Conservation (phyloP, 192 early-diverging fungal genomes). For the Rhizophagus sp. region DNA sequence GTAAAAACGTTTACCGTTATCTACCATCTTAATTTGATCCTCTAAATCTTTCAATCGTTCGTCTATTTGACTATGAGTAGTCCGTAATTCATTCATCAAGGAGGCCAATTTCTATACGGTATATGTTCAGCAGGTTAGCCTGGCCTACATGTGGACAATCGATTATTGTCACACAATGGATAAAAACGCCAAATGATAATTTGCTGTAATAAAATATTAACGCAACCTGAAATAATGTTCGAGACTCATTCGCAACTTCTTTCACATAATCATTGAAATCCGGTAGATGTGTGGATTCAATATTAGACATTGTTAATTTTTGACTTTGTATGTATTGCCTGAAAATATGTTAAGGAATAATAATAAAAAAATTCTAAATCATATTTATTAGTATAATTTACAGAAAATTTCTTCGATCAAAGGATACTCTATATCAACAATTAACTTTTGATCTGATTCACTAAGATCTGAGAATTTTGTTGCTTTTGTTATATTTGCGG, state of each 20-base stretch:
- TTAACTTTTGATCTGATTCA: not conserved
- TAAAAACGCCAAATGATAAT: not conserved
- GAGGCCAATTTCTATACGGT: constrained; percentile 4
- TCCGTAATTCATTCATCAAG: constrained; percentile 6
- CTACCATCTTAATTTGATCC: not conserved
- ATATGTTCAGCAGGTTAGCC: constrained; percentile 15
- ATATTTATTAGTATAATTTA: not conserved
- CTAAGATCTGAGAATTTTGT: constrained; percentile 6
- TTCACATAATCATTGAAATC: not conserved
- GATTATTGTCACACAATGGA: not conserved
- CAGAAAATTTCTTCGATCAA: not conserved
- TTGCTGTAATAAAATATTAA: not conserved
- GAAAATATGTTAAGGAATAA: not conserved
- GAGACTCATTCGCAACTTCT: constrained; percentile 3
- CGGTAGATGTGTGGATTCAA: constrained; percentile 4
- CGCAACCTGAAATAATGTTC: constrained; percentile 10
- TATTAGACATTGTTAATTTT: not conserved
- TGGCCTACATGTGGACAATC: constrained; percentile 1
- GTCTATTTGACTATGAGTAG: not conserved
- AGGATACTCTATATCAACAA: constrained; percentile 9
- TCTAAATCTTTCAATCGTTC: not conserved
- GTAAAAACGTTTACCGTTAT: constrained; percentile 14
- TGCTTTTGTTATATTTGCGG: constrained; percentile 6
- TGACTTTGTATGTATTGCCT: not conserved
- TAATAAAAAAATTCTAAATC: not conserved